A percentile compares a stretch with the other conserved stretches of the same genome.
phyloP scores from a whole-genome alignment of 768 basidiomycete genomes.

The Lactarius pseudohatsudake region DNA sequence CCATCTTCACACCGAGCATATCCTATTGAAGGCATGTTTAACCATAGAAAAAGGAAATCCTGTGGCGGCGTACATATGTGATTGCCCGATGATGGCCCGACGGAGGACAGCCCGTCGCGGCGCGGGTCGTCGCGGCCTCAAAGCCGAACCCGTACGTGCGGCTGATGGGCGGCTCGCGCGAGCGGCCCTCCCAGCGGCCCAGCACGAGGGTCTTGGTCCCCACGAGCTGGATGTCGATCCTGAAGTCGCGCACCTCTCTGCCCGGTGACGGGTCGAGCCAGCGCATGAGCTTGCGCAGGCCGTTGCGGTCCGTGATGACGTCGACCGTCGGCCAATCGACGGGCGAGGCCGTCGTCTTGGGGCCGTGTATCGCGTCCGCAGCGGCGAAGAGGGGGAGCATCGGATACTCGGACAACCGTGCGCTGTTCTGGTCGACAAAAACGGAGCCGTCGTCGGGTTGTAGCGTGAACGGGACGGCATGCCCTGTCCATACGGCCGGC shows the following conservation, averaged over 20 bases:
- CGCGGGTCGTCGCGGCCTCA: slow-evolving; percentile 51
- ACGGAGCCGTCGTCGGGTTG: slow-evolving; percentile 51
- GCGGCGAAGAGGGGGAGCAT: slow-evolving; percentile 63
- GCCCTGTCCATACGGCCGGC: slow-evolving; percentile 56
- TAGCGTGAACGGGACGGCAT: slow-evolving; percentile 51
- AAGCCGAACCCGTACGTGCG: slow-evolving; percentile 61
- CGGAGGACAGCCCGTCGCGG: slow-evolving; percentile 48
- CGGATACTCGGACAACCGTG: slow-evolving; percentile 39
- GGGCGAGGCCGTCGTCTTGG: slow-evolving; percentile 12
- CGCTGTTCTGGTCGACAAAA: slow-evolving; percentile 60
- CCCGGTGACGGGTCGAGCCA: slow-evolving; percentile 42
- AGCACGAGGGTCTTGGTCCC: slow-evolving; percentile 60
- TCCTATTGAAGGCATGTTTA: slow-evolving; percentile 40
- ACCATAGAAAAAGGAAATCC: neutral
- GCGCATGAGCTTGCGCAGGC: slow-evolving; percentile 59
- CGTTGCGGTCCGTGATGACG: slow-evolving; percentile 63
- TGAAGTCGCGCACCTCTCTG: slow-evolving; percentile 48
- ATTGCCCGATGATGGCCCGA: slow-evolving; percentile 65
- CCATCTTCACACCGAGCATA: slow-evolving; percentile 55
- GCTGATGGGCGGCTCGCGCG: slow-evolving; percentile 31
- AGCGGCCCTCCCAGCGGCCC: slow-evolving; percentile 55
- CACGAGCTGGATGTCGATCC: slow-evolving; percentile 69
- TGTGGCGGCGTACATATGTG: slow-evolving; percentile 51
- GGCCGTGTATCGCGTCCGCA: slow-evolving; percentile 43
- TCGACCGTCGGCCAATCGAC: slow-evolving; percentile 44